phyloP scores from a whole-genome alignment of 768 basidiomycete species.

The Trametopsis cervina region DNA sequence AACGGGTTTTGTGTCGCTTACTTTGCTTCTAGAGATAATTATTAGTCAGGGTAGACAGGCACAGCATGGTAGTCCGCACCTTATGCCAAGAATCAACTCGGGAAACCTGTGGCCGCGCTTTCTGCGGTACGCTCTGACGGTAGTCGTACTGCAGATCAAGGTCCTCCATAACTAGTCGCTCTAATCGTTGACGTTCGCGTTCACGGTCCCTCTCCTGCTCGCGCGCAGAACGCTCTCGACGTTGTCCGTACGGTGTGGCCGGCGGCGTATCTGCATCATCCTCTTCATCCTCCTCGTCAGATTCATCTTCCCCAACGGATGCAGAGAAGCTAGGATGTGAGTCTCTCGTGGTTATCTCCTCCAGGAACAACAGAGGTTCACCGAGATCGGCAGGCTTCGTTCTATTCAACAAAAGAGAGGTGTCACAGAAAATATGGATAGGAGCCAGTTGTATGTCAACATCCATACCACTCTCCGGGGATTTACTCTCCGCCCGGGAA shows the following conservation, averaged over 20 bases:
- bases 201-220: conserved; percentile 17
- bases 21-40: neutral
- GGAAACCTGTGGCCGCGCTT: neutral
- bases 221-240: neutral
- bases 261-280: conserved; percentile 33
- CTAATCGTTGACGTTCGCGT: conserved; percentile 36
- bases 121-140: conserved; percentile 13
- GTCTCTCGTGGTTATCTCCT: conserved; percentile 28
- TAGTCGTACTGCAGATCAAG: conserved; percentile 48
- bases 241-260: conserved; percentile 26
- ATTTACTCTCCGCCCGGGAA: conserved; percentile 6
- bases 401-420: conserved; percentile 36
- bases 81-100: conserved; percentile 1
- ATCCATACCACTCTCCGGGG: conserved; percentile 15
- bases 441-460: conserved; percentile 46
- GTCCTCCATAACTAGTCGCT: conserved; percentile 51
- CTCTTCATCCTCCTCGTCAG: conserved; percentile 20
- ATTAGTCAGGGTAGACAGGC: neutral
- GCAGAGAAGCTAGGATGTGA: neutral
- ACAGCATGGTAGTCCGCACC: neutral
- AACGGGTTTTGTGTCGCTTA: neutral
- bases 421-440: conserved; percentile 73
- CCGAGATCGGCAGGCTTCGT: conserved; percentile 18
- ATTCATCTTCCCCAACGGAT: conserved; percentile 2
- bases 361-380: conserved; percentile 41